phyloP scores from a whole-genome alignment of 441 rosid genomes.

The Pelargonium myrrhifolium region DNA sequence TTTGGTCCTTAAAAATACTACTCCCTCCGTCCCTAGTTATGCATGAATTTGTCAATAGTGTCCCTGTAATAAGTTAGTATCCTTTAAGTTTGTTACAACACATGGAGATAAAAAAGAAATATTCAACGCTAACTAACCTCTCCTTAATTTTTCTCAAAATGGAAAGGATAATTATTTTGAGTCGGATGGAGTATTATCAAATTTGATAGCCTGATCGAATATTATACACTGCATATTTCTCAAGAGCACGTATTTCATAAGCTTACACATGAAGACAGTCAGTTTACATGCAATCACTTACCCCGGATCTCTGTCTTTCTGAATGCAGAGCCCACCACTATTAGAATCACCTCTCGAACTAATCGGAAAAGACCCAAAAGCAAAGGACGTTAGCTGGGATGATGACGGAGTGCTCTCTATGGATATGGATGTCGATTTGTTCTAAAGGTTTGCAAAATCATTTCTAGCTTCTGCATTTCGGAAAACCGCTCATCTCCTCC shows the following conservation, averaged over 20 bases:
- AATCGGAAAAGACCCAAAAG: slow-evolving; percentile 46
- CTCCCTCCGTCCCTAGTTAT: too few species aligned
- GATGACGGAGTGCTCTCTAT: slow-evolving; percentile 80
- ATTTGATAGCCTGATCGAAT: too few species aligned
- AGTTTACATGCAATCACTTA: background rate
- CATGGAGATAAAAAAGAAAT: too few species aligned
- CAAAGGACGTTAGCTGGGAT: slow-evolving; percentile 67
- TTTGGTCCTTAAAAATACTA: background rate
- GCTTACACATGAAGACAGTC: background rate
- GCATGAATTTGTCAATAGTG: background rate
- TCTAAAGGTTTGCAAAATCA: slow-evolving; percentile 37
- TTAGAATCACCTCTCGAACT: slow-evolving; percentile 52
- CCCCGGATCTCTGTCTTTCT: slow-evolving; percentile 1
- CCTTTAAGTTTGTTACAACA: too few species aligned
- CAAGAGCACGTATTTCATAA: background rate
- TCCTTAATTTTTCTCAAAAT: too few species aligned
- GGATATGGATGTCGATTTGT: slow-evolving; percentile 45
- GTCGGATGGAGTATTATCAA: too few species aligned
- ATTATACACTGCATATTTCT: too few species aligned
- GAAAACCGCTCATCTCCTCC: too few species aligned
- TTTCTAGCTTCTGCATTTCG: background rate
- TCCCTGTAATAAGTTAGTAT: too few species aligned
- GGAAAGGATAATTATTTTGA: too few species aligned
- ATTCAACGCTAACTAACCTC: too few species aligned
- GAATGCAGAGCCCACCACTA: slow-evolving; percentile 71